Evolutionary conservation across 2,329 filamentous ascomycete species (phyloP).

Genomic region (Chalaropsis thielavioides): DNA sequence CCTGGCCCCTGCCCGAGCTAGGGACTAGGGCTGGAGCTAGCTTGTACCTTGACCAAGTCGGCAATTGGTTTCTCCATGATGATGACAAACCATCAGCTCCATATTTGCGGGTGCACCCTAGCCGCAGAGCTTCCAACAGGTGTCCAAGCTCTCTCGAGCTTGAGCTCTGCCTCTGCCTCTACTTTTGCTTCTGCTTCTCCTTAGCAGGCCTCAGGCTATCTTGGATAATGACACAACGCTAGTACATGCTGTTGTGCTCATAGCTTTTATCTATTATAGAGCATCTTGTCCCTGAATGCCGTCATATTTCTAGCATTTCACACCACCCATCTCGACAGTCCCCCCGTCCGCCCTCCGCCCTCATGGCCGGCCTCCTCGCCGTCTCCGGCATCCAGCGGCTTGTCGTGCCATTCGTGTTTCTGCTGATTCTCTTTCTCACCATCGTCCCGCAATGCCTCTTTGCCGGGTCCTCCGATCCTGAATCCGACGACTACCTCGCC

Average conservation of each 20-base stretch:
- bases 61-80: neutral
- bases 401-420: slow-evolving; percentile 53
- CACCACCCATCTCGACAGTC: neutral
- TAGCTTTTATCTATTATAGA: neutral
- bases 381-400: slow-evolving; percentile 36
- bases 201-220: neutral
- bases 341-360: neutral
- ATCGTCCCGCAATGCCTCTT: slow-evolving; percentile 63
- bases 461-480: slow-evolving; percentile 25
- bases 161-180: too few species aligned
- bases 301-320: neutral
- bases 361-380: slow-evolving; percentile 31
- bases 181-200: neutral
- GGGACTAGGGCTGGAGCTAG: too few species aligned
- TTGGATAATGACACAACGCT: neutral
- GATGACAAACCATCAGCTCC: neutral
- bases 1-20: too few species aligned
- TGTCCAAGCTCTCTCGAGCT: neutral
- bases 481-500: slow-evolving; percentile 37
- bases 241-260: neutral
- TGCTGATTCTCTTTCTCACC: slow-evolving; percentile 53
- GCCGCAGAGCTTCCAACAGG: neutral
- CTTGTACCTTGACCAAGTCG: too few species aligned
- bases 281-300: neutral
- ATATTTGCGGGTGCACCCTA: neutral